Conservation (phyloP, 805 yeast species). For the Metschnikowia gruessii region DNA sequence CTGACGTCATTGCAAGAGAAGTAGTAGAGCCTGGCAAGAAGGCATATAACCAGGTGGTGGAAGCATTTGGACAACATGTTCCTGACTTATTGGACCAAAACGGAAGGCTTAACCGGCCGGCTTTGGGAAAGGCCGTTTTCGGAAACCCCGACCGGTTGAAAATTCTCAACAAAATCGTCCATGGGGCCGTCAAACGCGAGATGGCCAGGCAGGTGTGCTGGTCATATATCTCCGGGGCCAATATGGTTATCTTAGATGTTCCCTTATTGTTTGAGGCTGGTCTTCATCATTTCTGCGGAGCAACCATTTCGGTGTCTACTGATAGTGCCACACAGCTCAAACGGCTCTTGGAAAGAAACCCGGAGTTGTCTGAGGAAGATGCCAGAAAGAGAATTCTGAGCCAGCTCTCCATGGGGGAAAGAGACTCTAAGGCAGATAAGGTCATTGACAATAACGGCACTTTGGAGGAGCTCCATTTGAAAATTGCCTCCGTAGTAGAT, state of each 20-base stretch:
- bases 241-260: conserved; percentile 76
- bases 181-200: conserved; percentile 77
- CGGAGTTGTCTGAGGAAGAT: conserved; percentile 60
- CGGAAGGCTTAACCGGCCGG: conserved; percentile 59
- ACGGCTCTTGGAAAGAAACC: conserved; percentile 65
- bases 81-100: conserved; percentile 48
- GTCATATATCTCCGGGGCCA: conserved; percentile 57
- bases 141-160: conserved; percentile 57
- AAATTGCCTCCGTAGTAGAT: conserved; percentile 23
- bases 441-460: conserved; percentile 59
- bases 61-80: conserved; percentile 53
- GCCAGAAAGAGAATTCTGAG: conserved; percentile 68
- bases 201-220: conserved; percentile 55
- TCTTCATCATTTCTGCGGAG: conserved; percentile 68
- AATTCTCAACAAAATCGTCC: conserved; percentile 71
- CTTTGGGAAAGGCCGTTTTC: conserved; percentile 77
- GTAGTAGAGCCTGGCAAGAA: conserved; percentile 77
- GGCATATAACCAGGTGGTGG: conserved; percentile 66
- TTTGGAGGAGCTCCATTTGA: conserved; percentile 22
- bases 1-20: conserved; percentile 83
- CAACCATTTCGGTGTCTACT: conserved; percentile 66
- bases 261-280: conserved; percentile 86
- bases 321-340: conserved; percentile 53
- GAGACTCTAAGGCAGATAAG: conserved; percentile 58
- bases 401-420: conserved; percentile 67